phyloP scores from a whole-genome alignment of 345 rosid species.

The Lenwebbia sp. region DNA sequence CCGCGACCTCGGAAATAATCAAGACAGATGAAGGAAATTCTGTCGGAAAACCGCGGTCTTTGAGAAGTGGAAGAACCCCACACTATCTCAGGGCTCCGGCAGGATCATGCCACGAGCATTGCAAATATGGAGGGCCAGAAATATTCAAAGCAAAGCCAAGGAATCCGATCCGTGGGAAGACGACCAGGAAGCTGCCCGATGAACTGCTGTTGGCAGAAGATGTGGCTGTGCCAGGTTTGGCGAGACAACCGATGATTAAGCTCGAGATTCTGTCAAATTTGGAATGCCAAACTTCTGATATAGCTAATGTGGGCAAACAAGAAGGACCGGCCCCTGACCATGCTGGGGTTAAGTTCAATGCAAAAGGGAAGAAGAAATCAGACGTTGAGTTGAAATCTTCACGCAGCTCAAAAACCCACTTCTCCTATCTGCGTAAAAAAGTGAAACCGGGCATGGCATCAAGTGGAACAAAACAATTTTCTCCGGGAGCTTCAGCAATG shows the following conservation, averaged over 20 bases:
- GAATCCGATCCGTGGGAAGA: background rate
- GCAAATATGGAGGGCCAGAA: conserved; percentile 14
- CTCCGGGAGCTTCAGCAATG: background rate
- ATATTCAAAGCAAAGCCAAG: background rate
- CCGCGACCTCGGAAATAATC: background rate
- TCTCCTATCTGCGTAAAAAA: background rate
- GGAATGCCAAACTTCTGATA: background rate
- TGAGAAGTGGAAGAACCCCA: conserved; percentile 4
- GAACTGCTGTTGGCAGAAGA: background rate
- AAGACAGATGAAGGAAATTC: background rate
- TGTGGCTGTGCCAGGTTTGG: background rate
- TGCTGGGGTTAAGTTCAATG: background rate
- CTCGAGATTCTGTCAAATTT: background rate
- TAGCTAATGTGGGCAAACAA: background rate
- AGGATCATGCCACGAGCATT: conserved; percentile 24
- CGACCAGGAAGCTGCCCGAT: background rate
- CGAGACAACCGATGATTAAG: background rate
- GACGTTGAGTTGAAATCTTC: conserved; percentile 8
- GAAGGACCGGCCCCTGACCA: background rate
- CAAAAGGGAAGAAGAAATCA: background rate
- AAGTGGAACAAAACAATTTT: background rate
- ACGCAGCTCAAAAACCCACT: conserved; percentile 5
- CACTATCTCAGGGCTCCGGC: conserved; percentile 21
- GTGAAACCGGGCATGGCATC: background rate
- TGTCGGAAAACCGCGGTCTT: background rate